Base-by-base conservation (phyloP, 768 basidiomycete species). In the Omphalotus guepiniiformis region DNA sequence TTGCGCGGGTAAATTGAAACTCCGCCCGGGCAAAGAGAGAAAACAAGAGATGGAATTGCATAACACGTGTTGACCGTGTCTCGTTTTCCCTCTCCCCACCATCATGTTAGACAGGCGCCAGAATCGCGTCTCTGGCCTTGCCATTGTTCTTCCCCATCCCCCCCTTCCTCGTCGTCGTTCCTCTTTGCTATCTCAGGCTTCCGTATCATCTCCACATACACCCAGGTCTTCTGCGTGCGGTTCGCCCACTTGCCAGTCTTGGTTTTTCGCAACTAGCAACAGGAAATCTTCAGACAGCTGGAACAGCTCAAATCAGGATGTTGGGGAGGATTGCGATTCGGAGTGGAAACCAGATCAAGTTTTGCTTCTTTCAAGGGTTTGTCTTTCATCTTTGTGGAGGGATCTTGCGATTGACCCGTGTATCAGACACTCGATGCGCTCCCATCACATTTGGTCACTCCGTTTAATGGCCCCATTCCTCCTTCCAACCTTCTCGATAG, bases 401-500 rank as follows among this genome's bases (percentile, higher is more conserved):
- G 18, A 28, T 55, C 30, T 51, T 29, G 42, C 40, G 51, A 28
- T 51, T 18, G 40, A 49, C 55, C 42, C 42, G 21, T 29, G 15
- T 22, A 22, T 51, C 38, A 88, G 89, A 89, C 90, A 13, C 75
- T 93, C 8, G 90, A 93, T 60, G 83, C 84, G 36, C 79, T 91
- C 50, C 89, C 89, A 8, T 70, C 83, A 5, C 87, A 91, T 56
- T 78, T 93, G n/a, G 73, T 88, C 62, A 92, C 90, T 13, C 90
- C 89, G 45, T 92, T 89, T 73, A 83, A 85, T 53, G 89, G 90
- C 25, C 75, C 82, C 37, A 78, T 92, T 16, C 90, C 90, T 1
- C 89, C 89, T 26, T 82, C 86, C 12, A 92, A 92, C 62, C 77
- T 92, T 18, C 80, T 93, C 50, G 88, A 93, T 64, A 89, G 88